Evolutionary conservation across 2,329 filamentous ascomycete species (phyloP), one percentile per base, ranked within the genome.

Genomic region (Fusarium sp.): DNA sequence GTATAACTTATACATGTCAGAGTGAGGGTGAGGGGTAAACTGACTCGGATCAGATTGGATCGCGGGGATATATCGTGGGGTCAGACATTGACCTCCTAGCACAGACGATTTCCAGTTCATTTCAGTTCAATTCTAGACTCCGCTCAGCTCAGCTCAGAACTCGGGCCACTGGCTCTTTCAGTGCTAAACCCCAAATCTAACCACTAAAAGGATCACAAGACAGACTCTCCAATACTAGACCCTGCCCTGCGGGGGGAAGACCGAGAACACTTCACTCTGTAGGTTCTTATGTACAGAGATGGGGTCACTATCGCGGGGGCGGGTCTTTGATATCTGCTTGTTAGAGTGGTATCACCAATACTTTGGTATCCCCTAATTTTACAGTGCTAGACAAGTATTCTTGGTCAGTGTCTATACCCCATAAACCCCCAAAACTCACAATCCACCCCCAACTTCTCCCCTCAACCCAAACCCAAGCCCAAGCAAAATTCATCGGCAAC

Each of bases 391-490:
- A 0, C 12, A 56, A 44, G 66, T 69, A n/a, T 24, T 27, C 2
- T 0, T 1, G 32, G 56, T 70, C n/a, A 70, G 11, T 11, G 1
- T 10, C 43, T 55, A 63, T 43, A 43, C 1, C 20, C 20, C 14
- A 15, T 18, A 40, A 58, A 60, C 66, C 63, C 68, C 63, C 54
- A 38, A 51, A 52, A 71, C 50, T 29, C 32, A 22, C 34, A 71
- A 38, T 40, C 30, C 68, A 65, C 68, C 68, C 68, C 68, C 68
- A 71, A 70, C 22, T 47, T 56, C 40, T 63, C 67, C 25, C 50
- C 64, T 52, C 42, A 40, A 58, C 27, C 34, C 46, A 58, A 25
- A 32, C 15, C 25, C 29, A 30, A 30, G 29, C 18, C 27, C 50
- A 68, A 57, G 51, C 29, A 54, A 47, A 24, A 24, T 46, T 11